phyloP scores from a whole-genome alignment of 73 alveolate species.

The Breviolum minutum region DNA sequence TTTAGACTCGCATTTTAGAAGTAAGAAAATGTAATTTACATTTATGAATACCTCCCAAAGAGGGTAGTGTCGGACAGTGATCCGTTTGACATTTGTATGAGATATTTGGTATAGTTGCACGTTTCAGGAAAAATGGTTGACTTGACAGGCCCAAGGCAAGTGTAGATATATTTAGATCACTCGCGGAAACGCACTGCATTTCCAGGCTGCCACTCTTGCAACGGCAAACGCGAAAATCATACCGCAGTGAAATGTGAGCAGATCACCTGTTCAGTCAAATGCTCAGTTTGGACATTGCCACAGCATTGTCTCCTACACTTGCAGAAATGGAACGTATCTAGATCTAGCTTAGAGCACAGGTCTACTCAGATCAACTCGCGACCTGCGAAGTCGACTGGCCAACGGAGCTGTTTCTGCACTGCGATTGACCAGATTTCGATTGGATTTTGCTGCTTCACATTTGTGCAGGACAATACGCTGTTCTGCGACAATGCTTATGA shows the following conservation, averaged over 20 bases:
- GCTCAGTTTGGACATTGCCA: not conserved
- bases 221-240: constrained; percentile 80
- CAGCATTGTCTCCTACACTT: too few relatives aligned
- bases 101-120: too few relatives aligned
- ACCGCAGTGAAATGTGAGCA: constrained; percentile 94
- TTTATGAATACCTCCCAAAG: too few relatives aligned
- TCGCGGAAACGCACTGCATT: not conserved
- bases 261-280: constrained; percentile 53
- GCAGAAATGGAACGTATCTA: too few relatives aligned
- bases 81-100: too few relatives aligned
- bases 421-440: not conserved
- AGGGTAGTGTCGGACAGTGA: too few relatives aligned
- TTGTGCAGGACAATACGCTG: constrained; percentile 69
- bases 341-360: too few relatives aligned
- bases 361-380: constrained; percentile 77
- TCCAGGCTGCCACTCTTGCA: constrained; percentile 76
- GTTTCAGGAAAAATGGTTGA: too few relatives aligned
- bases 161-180: too few relatives aligned
- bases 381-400: constrained; percentile 71
- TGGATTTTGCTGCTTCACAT: not conserved
- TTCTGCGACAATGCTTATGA: constrained; percentile 86
- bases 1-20: too few relatives aligned
- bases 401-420: not conserved
- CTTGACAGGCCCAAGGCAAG: too few relatives aligned
- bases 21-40: too few relatives aligned